Conservation (phyloP, 1,284 basidiomycete species). For the Apiotrichum mycotoxinovorans region DNA sequence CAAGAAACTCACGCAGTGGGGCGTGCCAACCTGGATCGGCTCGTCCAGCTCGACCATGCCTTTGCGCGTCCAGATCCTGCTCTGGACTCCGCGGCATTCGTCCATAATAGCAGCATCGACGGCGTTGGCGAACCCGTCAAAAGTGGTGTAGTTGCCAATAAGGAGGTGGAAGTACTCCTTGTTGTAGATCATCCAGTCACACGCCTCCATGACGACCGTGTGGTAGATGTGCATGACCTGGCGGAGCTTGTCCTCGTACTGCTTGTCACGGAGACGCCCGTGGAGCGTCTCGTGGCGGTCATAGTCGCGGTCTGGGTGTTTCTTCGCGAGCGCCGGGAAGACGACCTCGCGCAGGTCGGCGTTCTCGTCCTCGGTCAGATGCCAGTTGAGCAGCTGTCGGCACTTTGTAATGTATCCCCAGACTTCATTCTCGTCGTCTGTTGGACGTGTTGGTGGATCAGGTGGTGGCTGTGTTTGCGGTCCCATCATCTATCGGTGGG, state of each 20-base stretch:
- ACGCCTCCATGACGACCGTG: slow-evolving; percentile 12
- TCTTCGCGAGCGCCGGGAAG: slow-evolving; percentile 4
- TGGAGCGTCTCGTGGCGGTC: background rate
- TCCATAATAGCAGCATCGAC: slow-evolving; percentile 11
- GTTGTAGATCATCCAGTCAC: slow-evolving; percentile 15
- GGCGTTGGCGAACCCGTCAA: slow-evolving; percentile 1
- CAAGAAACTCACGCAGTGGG: background rate
- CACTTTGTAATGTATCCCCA: slow-evolving; percentile 14
- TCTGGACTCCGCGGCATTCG: slow-evolving; percentile 7
- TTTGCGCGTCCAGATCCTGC: slow-evolving; percentile 1
- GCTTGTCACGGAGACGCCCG: background rate
- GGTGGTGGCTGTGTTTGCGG: background rate
- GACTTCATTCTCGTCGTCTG: slow-evolving; percentile 8
- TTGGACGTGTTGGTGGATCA: no score
- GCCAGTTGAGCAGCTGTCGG: slow-evolving; percentile 11
- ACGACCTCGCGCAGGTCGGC: slow-evolving; percentile 10
- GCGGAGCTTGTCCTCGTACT: slow-evolving; percentile 3
- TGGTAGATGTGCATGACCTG: slow-evolving; percentile 14
- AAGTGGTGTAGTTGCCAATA: slow-evolving; percentile 5
- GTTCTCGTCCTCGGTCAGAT: slow-evolving; percentile 7
- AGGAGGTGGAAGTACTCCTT: slow-evolving; percentile 11
- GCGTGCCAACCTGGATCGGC: slow-evolving; percentile 4
- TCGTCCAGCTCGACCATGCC: slow-evolving; percentile 1
- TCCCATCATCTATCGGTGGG: background rate
- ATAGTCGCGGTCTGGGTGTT: background rate